A percentile compares a stretch with the other conserved stretches of the same genome.
Conservation (phyloP, 2,329 filamentous ascomycete species). For the Fusarium siculi region DNA sequence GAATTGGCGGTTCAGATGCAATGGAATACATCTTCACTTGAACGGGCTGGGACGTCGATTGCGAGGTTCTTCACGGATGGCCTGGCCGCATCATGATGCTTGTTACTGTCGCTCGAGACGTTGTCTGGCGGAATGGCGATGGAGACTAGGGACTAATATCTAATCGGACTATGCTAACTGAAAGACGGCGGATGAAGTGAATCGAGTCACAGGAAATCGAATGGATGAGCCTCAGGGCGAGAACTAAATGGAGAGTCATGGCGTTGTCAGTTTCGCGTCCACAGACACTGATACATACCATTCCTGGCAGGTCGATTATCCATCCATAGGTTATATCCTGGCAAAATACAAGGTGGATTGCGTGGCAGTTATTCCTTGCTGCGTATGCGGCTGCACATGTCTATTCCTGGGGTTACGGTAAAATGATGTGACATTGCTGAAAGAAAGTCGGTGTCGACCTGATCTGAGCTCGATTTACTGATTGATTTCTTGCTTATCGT, state of each 20-base stretch:
- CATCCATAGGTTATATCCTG: neutral
- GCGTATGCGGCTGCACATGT: constrained; percentile 9
- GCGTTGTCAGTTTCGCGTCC: constrained; percentile 30
- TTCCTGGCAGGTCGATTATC: neutral
- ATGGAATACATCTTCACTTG: constrained; percentile 7
- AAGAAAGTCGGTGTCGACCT: constrained; percentile 39
- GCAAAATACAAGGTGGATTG: neutral
- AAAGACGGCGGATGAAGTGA: constrained; percentile 5
- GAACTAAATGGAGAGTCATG: constrained; percentile 18
- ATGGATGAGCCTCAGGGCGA: neutral
- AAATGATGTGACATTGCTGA: constrained; percentile 14
- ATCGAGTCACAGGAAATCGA: neutral
- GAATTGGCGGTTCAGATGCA: constrained; percentile 15
- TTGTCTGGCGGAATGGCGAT: constrained; percentile 8
- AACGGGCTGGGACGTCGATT: neutral
- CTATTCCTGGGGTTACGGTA: neutral
- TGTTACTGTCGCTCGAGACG: constrained; percentile 6
- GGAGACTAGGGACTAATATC: constrained; percentile 12
- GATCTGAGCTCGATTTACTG: constrained; percentile 15
- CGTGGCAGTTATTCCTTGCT: constrained; percentile 4
- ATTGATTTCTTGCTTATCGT: constrained; percentile 3
- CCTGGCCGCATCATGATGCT: constrained; percentile 10
- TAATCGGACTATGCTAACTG: constrained; percentile 27
- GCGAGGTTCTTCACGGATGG: constrained; percentile 19
- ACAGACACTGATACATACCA: constrained; percentile 35